phyloP scores from a whole-genome alignment of 139 green algal species.

The Chlamydomonas sp. region DNA sequence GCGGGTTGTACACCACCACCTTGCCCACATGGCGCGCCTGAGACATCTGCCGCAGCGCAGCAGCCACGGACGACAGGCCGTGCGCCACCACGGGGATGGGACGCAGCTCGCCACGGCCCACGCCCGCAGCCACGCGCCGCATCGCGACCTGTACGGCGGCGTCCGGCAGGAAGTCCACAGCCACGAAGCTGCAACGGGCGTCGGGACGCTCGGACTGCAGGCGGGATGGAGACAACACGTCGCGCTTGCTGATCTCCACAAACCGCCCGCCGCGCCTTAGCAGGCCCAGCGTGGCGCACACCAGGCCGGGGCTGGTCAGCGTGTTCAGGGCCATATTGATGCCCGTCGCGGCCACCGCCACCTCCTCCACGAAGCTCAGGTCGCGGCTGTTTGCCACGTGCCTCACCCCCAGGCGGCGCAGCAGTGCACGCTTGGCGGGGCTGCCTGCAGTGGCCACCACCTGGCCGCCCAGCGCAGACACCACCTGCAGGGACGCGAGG shows the following conservation, averaged over 20 bases:
- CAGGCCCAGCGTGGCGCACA: conserved; percentile 66
- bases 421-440: too few species aligned
- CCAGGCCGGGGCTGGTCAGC: too few species aligned
- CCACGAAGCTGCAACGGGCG: conserved; percentile 49
- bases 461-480: too few species aligned
- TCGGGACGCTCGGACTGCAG: conserved; percentile 40
- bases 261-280: conserved; percentile 67
- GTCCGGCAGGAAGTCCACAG: conserved; percentile 78
- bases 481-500: too few species aligned
- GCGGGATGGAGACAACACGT: conserved; percentile 74
- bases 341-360: too few species aligned
- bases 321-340: too few species aligned
- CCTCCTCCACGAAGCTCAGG: too few species aligned
- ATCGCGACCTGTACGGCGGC: conserved; percentile 53
- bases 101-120: conserved; percentile 40
- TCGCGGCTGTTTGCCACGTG: too few species aligned
- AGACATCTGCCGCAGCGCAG: conserved; percentile 87
- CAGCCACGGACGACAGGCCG: conserved; percentile 48
- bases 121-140: conserved; percentile 50
- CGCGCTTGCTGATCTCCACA: conserved; percentile 92
- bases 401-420: too few species aligned
- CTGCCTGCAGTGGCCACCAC: too few species aligned
- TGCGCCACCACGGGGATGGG: conserved; percentile 55
- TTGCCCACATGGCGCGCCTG: conserved; percentile 89
- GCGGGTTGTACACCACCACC: conserved; percentile 70